A percentile compares a stretch with the other conserved stretches of the same genome.
Conservation (phyloP, 306 rosid species). For the Vigna mungo region DNA sequence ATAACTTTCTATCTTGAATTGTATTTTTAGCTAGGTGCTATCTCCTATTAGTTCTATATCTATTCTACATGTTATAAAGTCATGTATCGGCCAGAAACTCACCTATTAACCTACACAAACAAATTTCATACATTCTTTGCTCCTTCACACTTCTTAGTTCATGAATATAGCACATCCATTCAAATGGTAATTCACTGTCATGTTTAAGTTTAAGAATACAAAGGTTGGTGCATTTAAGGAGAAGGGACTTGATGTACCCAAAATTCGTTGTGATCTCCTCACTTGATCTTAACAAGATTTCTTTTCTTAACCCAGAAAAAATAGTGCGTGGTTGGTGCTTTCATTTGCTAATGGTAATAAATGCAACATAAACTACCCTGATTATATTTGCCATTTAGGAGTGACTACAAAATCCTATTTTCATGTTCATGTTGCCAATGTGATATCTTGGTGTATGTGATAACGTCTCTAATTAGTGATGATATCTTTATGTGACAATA, state of each 20-base stretch:
- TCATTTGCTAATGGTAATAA: constrained; percentile 18
- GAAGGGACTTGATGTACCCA: constrained; percentile 12
- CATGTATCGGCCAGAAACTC: constrained; percentile 8
- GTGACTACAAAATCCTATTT: constrained; percentile 6
- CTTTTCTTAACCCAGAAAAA: not conserved
- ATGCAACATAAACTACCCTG: constrained; percentile 34
- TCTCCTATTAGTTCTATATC: constrained; percentile 4
- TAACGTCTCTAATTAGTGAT: constrained; percentile 19
- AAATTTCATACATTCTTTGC: not conserved
- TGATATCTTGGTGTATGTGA: constrained; percentile 29
- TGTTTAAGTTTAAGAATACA: constrained; percentile 16
- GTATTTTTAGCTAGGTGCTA: not conserved
- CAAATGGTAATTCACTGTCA: constrained; percentile 8
- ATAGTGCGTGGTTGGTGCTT: constrained; percentile 4
- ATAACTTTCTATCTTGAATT: constrained; percentile 4
- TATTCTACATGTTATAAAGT: not conserved
- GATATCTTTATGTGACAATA: constrained; percentile 1
- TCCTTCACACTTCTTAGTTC: not conserved
- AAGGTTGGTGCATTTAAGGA: constrained; percentile 10
- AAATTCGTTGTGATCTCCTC: constrained; percentile 29
- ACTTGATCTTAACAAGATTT: constrained; percentile 15
- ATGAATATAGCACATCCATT: constrained; percentile 19
- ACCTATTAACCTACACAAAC: not conserved
- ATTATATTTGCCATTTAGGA: not conserved
- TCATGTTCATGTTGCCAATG: constrained; percentile 15